Base-by-base conservation (phyloP, 768 basidiomycete genomes). In the Fomitopsis pulvina region DNA sequence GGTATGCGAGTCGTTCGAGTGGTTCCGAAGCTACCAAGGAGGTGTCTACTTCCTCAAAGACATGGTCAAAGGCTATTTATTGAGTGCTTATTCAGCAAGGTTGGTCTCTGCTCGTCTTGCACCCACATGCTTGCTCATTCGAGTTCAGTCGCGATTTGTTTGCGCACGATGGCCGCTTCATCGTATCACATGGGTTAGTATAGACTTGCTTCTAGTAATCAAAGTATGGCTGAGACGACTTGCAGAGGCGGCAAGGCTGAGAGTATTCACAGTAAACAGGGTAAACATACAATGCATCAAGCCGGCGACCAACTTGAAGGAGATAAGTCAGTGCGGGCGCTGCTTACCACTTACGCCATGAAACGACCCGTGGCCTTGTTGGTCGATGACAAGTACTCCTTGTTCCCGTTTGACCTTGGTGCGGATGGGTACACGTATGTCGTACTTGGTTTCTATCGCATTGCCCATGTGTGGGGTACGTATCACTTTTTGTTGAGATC, bases 171-270 rank as follows among this genome's bases (percentile, higher is more conserved):
- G 89, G 90, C 14, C 79, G 71, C 53, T 60, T 89, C 4, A 88
- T 92, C 39, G 79, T 92, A 44, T 92, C 89, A 7, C 89, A 92
- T 63, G 90, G 87, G 89, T 92, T 53, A 48, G 77, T 60, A 43
- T 26, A 20, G 7, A 34, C 32, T 16, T 12, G 20, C 25, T 22
- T 34, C 27, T 16, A 25, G 4, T 20, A 45, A 9, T 27, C 41
- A 12, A 20, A 21, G 12, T 45, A 20, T 27, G 25, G 24, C 22
- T 45, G 45, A 47, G 12, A 18, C 2, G 18, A 8, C 10, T 16
- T 25, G 2, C 50, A 85, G 85, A 10, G 87, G 87, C 4, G 87
- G 87, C 2, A 85, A 78, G 61, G 75, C 85, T 0, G 81, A 81
- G 61, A 81, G 78, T 50, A 32, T 78, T 2, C 71, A 76, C 49